Conservation (phyloP, 192 early-diverging fungal genomes). For the Coemansia sp. region DNA sequence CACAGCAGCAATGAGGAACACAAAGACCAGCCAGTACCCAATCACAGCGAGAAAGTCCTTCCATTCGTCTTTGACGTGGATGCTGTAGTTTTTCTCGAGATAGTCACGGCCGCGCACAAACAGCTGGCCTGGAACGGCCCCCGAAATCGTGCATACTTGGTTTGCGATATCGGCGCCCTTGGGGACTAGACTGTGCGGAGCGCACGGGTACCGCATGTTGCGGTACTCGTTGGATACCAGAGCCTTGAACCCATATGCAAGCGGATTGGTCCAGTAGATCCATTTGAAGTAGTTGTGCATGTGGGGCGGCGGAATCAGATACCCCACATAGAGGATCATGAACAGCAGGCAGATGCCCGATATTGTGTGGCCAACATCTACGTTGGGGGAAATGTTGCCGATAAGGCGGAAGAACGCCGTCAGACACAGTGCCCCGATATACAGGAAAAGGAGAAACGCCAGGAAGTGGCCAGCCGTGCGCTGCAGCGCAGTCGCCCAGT, state of each 20-base stretch:
- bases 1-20: constrained; percentile 34
- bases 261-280: constrained; percentile 71
- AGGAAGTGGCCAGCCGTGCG: constrained; percentile 56
- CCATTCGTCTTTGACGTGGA: constrained; percentile 58
- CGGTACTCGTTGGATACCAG: constrained; percentile 62
- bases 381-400: constrained; percentile 59
- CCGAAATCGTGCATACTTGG: constrained; percentile 63
- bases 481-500: constrained; percentile 60
- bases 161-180: constrained; percentile 45
- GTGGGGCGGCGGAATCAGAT: constrained; percentile 56
- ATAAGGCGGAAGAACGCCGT: constrained; percentile 59
- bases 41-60: constrained; percentile 60
- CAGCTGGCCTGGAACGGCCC: constrained; percentile 53
- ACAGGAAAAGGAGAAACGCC: constrained; percentile 61
- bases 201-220: constrained; percentile 33
- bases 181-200: constrained; percentile 39
- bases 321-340: constrained; percentile 61
- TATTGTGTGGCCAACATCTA: constrained; percentile 59
- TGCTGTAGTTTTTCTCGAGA: constrained; percentile 54
- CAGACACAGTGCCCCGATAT: constrained; percentile 49
- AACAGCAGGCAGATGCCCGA: constrained; percentile 62
- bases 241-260: constrained; percentile 66
- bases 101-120: constrained; percentile 62
- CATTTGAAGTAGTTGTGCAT: constrained; percentile 65
- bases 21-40: constrained; percentile 39